Evolutionary conservation across 2,329 filamentous ascomycete genomes (phyloP), one percentile per base, ranked within the genome.

Genomic region (Exophiala viscosa): DNA sequence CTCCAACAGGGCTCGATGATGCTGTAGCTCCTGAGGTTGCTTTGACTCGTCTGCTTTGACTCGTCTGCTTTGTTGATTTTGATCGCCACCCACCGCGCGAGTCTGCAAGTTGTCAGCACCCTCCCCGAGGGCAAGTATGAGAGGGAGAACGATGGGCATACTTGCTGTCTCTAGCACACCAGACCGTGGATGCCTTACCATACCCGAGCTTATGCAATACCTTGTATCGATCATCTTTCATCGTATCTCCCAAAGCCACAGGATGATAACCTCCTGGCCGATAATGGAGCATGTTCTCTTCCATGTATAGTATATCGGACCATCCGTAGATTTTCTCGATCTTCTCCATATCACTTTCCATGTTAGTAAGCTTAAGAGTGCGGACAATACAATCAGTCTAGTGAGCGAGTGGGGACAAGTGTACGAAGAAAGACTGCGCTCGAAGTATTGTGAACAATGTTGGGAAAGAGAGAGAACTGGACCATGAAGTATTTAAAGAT

Each of bases 161-260:
- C 45, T 11, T 39, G n/a, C n/a, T 2, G 34, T 48, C 45, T 40
- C 18, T 41, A 2, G 63, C 65, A 43, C 63, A 60, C 69, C 69
- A 72, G 33, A 70, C 66, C 6, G 67, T 70, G 6, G 69, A 67
- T 53, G 64, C 69, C 1, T 64, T 64, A 50, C 68, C 70, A 58
- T 60, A 65, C 15, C 68, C 70, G 38, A 73, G 43, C 57, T 72
- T 73, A 53, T 69, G 66, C 2, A 70, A 38, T 18, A 74, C 57
- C 46, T 63, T 65, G 50, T 72, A 73, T 42, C 67, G 63, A 13
- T 58, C 64, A 23, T 63, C 20, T 18, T 61, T 56, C 8, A 71
- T 58, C 10, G 14, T 46, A 47, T 69, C 63, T 13, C 65, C 68
- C 0, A 73, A 57, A 1, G 48, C 48, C 13, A 70, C 57, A 31